These are phyloP conservation scores for Mycena olivaceomarginata DNA, from an alignment of 768 basidiomycete genomes.

Conservation along the genomic window DNA sequence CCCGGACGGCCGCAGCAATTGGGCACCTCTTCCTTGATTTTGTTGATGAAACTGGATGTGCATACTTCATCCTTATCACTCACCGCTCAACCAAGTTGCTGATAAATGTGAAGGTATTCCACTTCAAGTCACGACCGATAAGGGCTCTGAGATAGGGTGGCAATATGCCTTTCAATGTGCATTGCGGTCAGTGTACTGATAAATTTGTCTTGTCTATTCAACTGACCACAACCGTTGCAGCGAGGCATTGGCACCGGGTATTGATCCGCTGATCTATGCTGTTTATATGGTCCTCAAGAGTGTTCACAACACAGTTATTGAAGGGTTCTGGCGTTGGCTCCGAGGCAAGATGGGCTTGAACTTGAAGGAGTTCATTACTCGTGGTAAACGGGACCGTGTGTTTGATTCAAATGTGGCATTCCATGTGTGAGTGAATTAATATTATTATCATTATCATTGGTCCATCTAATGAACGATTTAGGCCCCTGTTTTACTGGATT, in stretches of 20 bases:
- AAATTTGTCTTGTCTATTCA: not conserved
- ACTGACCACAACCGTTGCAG: conserved; percentile 30
- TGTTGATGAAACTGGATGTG: conserved; percentile 51
- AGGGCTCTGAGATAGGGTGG: conserved; percentile 55
- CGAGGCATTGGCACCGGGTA: conserved; percentile 46
- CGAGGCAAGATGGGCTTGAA: not conserved
- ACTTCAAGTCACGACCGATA: conserved; percentile 53
- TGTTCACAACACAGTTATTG: conserved; percentile 54
- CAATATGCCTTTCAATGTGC: conserved; percentile 41
- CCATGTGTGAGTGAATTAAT: not conserved
- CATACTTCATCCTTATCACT: not conserved
- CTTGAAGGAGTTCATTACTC: not conserved
- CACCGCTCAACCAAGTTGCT: not conserved
- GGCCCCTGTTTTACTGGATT: not conserved
- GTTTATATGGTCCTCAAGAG: conserved; percentile 47
- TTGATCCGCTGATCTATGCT: conserved; percentile 47
- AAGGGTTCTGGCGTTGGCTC: conserved; percentile 51
- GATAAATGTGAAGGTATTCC: conserved; percentile 46
- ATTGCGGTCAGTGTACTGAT: not conserved
- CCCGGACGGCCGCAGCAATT: conserved; percentile 45
- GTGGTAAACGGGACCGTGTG: not conserved
- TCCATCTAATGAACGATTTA: not conserved
- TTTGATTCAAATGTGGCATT: not conserved
- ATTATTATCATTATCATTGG: not conserved
- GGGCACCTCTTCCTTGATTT: conserved; percentile 59